Conservation (phyloP, 2,329 filamentous ascomycete genomes). For the Aspergillus texensis region DNA sequence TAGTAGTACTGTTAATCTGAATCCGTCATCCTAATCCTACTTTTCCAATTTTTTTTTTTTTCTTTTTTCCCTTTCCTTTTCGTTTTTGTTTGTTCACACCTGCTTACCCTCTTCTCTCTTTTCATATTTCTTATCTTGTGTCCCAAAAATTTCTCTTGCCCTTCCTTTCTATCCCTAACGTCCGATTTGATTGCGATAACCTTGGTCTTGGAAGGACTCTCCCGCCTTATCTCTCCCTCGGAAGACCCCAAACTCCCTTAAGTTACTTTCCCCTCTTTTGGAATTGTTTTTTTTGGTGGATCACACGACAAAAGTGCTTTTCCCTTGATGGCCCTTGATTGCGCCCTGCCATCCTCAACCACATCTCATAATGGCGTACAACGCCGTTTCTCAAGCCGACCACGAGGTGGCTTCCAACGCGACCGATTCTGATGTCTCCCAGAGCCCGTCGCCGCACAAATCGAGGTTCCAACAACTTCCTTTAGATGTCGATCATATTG, state of each 20-base stretch:
- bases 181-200: background rate
- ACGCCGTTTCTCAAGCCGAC: conserved; percentile 46
- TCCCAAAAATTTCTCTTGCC: background rate
- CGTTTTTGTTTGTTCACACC: background rate
- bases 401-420: conserved; percentile 41
- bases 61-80: background rate
- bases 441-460: conserved; percentile 32
- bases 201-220: background rate
- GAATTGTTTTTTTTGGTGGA: background rate
- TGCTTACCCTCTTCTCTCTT: background rate
- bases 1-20: background rate
- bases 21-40: background rate
- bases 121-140: background rate
- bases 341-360: conserved; percentile 5
- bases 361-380: conserved; percentile 44
- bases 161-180: background rate
- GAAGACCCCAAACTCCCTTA: background rate
- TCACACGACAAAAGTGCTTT: conserved; percentile 4
- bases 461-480: conserved; percentile 33
- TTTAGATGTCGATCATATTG: conserved; percentile 35
- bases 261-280: background rate
- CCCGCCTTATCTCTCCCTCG: background rate
- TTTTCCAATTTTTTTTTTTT: background rate
- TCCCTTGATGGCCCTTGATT: conserved; percentile 17
- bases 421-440: conserved; percentile 37